Evolutionary conservation across 257 asterid genomes (phyloP).

Genomic region (Misopates orontium): DNA sequence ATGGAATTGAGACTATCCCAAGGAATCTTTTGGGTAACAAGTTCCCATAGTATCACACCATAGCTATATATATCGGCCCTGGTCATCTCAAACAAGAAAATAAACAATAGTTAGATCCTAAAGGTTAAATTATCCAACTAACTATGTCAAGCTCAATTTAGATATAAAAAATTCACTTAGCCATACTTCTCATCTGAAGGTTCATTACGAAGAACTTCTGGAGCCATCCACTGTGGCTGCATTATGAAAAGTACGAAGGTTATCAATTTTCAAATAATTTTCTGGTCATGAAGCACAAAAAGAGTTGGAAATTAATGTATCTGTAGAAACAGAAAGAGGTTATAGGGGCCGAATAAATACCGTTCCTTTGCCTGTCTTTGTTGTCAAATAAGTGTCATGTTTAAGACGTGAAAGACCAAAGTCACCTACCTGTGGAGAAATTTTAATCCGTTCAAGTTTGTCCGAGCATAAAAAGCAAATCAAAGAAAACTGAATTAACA

Average conservation of each 20-base stretch:
- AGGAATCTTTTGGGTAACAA: conserved; percentile 84
- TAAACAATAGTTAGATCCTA: no score
- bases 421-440: conserved; percentile 78
- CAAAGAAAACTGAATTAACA: conserved; percentile 6
- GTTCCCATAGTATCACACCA: conserved; percentile 96
- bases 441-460: conserved; percentile 5
- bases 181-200: conserved; percentile 89
- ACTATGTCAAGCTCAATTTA: background rate
- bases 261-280: background rate
- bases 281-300: conserved; percentile 17
- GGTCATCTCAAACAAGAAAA: conserved; percentile 30
- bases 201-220: conserved; percentile 96
- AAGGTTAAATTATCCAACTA: no score
- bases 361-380: conserved; percentile 95
- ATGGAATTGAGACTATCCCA: conserved; percentile 89
- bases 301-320: conserved; percentile 16
- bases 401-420: conserved; percentile 95
- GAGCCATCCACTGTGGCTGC: conserved; percentile 99
- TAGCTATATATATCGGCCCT: conserved; percentile 91
- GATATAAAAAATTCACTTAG: conserved; percentile 15
- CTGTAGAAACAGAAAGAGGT: background rate
- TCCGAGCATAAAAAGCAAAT: conserved; percentile 9
- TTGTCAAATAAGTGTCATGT: conserved; percentile 75
- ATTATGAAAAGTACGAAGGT: conserved; percentile 3
- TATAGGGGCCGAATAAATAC: conserved; percentile 40